Evolutionary conservation across 225 moss, liverwort and hornwort species (phyloP), one percentile per base, ranked within the genome.

Genomic region (Lunularia cruciata): DNA sequence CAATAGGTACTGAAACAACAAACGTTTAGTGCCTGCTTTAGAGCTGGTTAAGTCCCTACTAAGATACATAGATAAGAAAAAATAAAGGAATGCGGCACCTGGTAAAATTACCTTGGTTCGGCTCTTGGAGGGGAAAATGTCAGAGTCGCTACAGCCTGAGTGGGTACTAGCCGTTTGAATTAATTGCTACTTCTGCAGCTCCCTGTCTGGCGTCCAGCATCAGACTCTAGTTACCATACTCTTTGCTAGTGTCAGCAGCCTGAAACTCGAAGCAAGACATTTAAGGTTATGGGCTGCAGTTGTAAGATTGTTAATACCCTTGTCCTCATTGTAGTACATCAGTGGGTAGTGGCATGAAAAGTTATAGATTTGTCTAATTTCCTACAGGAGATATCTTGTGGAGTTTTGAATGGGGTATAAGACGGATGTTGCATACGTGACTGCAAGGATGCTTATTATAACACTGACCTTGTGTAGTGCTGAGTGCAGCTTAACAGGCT

Each of bases 111-210:
- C 61, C n/a, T 39, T 61, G 61, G 23, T 61, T 40, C 25, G 15
- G 25, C 27, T 11, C 23, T 8, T 0, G 23, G 19, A 60, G 35
- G 4, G 11, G n/a, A 25, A 26, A 25, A 23, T 4, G 25, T 61
- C 10, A 61, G 61, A 9, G 37, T 23, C 42, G 38, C 11, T 23
- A 23, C 36, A 7, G 61, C 61, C 23, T 23, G 25, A 26, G 22
- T 26, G 39, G 13, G 25, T 3, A 61, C 42, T 13, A 40, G 61
- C 61, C 61, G 14, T 31, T 45, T 6, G 63, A 25, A 46, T 64
- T 46, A 18, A 45, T 46, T 64, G 61, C 61, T 20, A 26, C 23
- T 38, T 64, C 13, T 64, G 63, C 46, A 64, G 63, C 63, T 64
- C 63, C 42, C 3, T 37, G 42, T 46, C 45, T 64, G 40, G 6